phyloP scores from a whole-genome alignment of 2,329 filamentous ascomycete species.

The Penicillium sp. region DNA sequence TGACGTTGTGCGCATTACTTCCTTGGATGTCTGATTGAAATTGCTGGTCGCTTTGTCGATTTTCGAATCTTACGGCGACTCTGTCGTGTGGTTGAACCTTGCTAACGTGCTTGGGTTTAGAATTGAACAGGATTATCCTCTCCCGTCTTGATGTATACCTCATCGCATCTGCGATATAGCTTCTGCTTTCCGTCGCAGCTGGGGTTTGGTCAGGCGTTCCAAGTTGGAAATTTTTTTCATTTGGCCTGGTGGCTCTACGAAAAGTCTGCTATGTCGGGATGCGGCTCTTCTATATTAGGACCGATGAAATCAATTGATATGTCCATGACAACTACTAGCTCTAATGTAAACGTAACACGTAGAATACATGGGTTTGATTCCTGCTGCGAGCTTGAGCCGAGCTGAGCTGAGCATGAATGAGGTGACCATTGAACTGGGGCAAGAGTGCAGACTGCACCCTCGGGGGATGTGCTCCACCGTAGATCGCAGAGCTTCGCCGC shows the following conservation, averaged over 20 bases:
- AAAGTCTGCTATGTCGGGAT: not conserved
- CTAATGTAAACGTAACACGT: not conserved
- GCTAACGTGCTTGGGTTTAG: conserved; percentile 25
- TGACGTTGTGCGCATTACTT: conserved; percentile 40
- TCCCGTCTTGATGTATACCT: not conserved
- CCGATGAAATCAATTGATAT: not conserved
- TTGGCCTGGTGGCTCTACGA: not conserved
- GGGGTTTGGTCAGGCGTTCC: not conserved
- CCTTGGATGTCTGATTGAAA: conserved; percentile 43
- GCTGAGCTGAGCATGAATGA: no score
- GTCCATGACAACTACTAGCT: not conserved
- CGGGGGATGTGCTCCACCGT: conserved; percentile 30
- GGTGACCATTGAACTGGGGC: not conserved
- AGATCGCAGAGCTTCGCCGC: conserved; percentile 16
- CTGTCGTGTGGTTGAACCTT: conserved; percentile 11
- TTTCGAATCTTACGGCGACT: conserved; percentile 5
- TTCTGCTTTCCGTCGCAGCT: not conserved
- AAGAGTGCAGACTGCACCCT: conserved; percentile 12
- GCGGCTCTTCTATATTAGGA: not conserved
- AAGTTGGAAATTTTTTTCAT: not conserved
- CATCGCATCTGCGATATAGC: not conserved
- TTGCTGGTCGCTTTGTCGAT: conserved; percentile 24
- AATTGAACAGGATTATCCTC: conserved; percentile 3
- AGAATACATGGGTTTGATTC: not conserved
- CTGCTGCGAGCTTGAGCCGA: not conserved